phyloP scores from a whole-genome alignment of 1,139 yeast species.

The Arxiozyma telluris region DNA sequence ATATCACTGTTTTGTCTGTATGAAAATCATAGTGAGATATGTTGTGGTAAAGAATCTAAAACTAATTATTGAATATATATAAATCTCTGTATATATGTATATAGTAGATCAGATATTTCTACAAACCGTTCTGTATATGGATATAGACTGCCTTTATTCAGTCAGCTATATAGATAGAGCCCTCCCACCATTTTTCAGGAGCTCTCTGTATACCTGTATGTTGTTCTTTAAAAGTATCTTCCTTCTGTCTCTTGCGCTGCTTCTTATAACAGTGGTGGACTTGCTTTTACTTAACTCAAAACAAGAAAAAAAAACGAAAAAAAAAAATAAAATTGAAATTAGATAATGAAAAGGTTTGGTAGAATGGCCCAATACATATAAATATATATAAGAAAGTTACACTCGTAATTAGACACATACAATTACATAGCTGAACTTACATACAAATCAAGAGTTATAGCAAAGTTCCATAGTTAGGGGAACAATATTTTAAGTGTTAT shows the following conservation, averaged over 20 bases:
- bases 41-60: no score
- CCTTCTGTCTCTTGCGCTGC: background rate
- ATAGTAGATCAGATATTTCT: background rate
- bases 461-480: background rate
- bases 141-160: background rate
- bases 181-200: background rate
- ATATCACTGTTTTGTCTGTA: slow-evolving; percentile 51
- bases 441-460: background rate
- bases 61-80: no score
- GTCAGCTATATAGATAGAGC: background rate
- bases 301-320: no score
- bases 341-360: background rate
- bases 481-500: no score
- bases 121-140: no score
- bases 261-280: background rate
- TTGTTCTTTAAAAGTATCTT: background rate
- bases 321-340: no score
- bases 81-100: background rate
- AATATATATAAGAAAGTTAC: background rate
- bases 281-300: background rate
- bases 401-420: background rate
- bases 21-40: slow-evolving; percentile 7
- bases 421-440: background rate
- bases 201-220: background rate
- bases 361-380: background rate